These are phyloP conservation scores for Oxyria digyna DNA, from an alignment of 148 eudicot species.

Conservation along the genomic window DNA sequence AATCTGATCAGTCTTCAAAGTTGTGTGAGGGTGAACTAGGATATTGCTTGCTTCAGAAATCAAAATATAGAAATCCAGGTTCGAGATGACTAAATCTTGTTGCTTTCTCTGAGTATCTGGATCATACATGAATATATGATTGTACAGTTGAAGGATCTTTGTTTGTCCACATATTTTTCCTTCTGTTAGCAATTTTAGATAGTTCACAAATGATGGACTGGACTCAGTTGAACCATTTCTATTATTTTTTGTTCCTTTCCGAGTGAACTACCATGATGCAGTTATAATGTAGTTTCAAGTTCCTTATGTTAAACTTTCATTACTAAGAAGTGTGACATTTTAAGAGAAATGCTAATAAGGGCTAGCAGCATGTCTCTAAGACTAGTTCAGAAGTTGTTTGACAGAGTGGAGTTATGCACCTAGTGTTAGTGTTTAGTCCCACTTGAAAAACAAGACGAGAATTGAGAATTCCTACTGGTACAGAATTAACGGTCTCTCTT, in stretches of 20 bases:
- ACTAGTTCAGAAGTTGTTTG: not conserved
- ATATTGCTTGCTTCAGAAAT: too few species aligned
- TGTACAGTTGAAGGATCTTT: not conserved
- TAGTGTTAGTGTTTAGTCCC: not conserved
- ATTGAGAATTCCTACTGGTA: not conserved
- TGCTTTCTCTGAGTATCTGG: not conserved
- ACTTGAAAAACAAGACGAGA: not conserved
- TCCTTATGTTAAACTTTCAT: not conserved
- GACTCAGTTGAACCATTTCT: not conserved
- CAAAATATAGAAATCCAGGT: too few species aligned
- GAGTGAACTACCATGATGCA: not conserved
- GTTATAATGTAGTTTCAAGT: not conserved
- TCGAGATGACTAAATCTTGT: too few species aligned
- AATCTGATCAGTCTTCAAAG: too few species aligned
- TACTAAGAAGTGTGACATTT: not conserved
- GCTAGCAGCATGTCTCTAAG: not conserved
- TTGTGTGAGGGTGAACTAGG: too few species aligned
- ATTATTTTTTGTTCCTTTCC: not conserved
- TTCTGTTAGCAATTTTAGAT: not conserved
- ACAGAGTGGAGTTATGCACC: not conserved
- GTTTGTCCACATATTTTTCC: not conserved
- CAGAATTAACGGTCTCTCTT: not conserved
- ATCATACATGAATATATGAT: not conserved
- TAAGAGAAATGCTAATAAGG: not conserved
- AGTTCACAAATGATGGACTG: not conserved